phyloP scores from a whole-genome alignment of 345 rosid genomes.

The Arabidopsis thaliana region TAIR10.1 NC_003074.8:17684501-17685000 shows the following conservation, averaged over 20 bases:
- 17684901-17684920: conserved; percentile 71
- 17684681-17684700: conserved; percentile 74
- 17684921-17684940: conserved; percentile 56
- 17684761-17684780: conserved; percentile 78
- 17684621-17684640: conserved; percentile 44
- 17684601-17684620: conserved; percentile 44
- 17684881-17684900: conserved; percentile 80
- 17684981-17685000: conserved; percentile 84
- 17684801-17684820: conserved; percentile 89
- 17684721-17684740: conserved; percentile 71
- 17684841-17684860: conserved; percentile 99
- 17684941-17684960: conserved; percentile 94
- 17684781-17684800: conserved; percentile 90
- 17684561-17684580: conserved; percentile 36
- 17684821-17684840: conserved; percentile 95
- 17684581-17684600: conserved; percentile 47
- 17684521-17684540: conserved; percentile 53
- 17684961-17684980: conserved; percentile 90
- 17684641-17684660: conserved; percentile 45
- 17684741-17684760: conserved; percentile 92
- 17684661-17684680: conserved; percentile 52
- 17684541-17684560: conserved; percentile 25
- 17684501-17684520: conserved; percentile 61
- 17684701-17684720: conserved; percentile 90
- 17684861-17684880: conserved; percentile 80